Conservation (phyloP, 176 grass and related monocot species). For the Hordeum marinum region DNA sequence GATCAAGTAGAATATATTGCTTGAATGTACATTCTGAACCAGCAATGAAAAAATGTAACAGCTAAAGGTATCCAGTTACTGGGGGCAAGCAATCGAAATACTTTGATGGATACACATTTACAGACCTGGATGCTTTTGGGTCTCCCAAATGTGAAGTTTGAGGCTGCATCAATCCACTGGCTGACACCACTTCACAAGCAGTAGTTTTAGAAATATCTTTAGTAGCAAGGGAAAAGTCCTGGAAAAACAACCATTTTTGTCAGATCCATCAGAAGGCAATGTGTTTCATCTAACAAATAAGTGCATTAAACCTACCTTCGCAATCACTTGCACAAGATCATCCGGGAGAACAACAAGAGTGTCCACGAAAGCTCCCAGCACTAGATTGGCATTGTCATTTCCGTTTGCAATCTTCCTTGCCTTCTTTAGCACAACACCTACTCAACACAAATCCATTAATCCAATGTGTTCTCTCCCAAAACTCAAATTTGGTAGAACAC, state of each 20-base stretch:
- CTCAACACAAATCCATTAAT: constrained; percentile 32
- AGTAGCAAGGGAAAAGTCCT: constrained; percentile 57
- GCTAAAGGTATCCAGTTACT: neutral
- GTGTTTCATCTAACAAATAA: neutral
- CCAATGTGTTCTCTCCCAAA: neutral
- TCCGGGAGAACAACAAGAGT: constrained; percentile 63
- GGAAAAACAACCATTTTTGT: constrained; percentile 26
- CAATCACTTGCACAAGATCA: constrained; percentile 89
- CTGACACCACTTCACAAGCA: constrained; percentile 20
- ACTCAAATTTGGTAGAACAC: neutral
- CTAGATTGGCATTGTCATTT: constrained; percentile 47
- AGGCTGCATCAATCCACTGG: constrained; percentile 6
- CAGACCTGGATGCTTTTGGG: constrained; percentile 2
- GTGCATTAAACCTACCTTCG: constrained; percentile 55
- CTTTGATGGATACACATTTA: constrained; percentile 5
- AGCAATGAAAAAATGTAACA: neutral
- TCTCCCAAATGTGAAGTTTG: constrained; percentile 21
- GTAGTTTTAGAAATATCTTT: constrained; percentile 36
- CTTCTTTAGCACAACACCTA: constrained; percentile 94
- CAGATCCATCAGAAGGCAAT: neutral
- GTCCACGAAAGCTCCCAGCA: constrained; percentile 69
- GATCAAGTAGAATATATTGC: neutral
- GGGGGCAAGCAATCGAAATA: constrained; percentile 1
- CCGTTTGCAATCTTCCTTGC: constrained; percentile 72
- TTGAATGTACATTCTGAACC: neutral